phyloP scores from a whole-genome alignment of 805 yeast genomes.

The Pichia deserticola region DNA sequence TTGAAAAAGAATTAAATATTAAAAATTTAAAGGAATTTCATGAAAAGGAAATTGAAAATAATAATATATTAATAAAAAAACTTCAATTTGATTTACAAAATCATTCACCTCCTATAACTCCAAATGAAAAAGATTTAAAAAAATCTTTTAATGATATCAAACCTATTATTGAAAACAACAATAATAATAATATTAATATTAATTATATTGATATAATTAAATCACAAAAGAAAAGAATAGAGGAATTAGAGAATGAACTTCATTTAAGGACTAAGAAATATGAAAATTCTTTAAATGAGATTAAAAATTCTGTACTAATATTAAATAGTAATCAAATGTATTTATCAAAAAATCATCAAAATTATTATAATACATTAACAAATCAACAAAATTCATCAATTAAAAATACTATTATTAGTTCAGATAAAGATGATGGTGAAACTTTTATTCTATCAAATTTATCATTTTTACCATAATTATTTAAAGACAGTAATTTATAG shows the following conservation, averaged over 20 bases:
- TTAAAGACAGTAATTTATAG: too few relatives aligned
- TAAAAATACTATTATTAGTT: too few relatives aligned
- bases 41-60: not conserved
- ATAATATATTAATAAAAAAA: not conserved
- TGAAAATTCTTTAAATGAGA: slow-evolving; percentile 12
- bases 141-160: too few relatives aligned
- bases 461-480: slow-evolving; percentile 5
- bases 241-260: slow-evolving; percentile 13
- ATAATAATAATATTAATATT: not conserved
- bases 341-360: slow-evolving; percentile 3
- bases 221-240: slow-evolving; percentile 8
- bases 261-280: slow-evolving; percentile 11
- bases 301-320: slow-evolving; percentile 17
- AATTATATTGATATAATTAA: slow-evolving; percentile 4
- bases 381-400: not conserved
- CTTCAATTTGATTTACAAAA: not conserved
- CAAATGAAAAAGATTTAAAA: not conserved
- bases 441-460: slow-evolving; percentile 12
- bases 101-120: not conserved
- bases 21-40: not conserved
- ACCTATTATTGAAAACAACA: too few relatives aligned
- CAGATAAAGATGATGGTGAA: slow-evolving; percentile 6
- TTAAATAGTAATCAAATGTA: slow-evolving; percentile 17
- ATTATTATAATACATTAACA: not conserved
- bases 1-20: not conserved